A percentile compares a stretch with the other conserved stretches of the same genome.
phyloP scores from a whole-genome alignment of 345 rosid species.

The Reutealis trisperma region DNA sequence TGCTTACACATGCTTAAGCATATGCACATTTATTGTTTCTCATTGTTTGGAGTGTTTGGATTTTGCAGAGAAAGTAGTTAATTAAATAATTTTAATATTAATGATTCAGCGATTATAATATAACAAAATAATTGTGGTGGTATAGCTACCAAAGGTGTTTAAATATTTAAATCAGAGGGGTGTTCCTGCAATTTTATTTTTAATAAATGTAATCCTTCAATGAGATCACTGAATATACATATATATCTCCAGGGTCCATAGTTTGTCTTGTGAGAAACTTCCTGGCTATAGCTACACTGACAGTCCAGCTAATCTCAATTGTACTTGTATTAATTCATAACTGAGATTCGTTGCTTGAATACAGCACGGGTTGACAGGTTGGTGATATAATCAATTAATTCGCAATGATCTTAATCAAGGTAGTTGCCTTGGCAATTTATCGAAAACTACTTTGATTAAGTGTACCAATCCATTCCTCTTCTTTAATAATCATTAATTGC shows the following conservation, averaged over 20 bases:
- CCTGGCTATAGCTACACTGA: not conserved
- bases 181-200: not conserved
- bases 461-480: too few species aligned
- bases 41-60: conserved; percentile 35
- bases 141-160: too few species aligned
- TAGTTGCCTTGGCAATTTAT: not conserved
- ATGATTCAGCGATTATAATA: not conserved
- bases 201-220: not conserved
- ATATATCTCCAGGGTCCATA: not conserved
- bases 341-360: conserved; percentile 1
- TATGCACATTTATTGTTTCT: conserved; percentile 29
- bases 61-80: not conserved
- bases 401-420: conserved; percentile 2
- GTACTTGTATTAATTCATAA: not conserved
- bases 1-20: conserved; percentile 32
- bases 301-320: conserved; percentile 11
- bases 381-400: not conserved
- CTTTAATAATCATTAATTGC: too few species aligned
- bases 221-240: conserved; percentile 1
- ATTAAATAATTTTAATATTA: not conserved
- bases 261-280: not conserved
- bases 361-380: conserved; percentile 7
- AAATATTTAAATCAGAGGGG: not conserved
- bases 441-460: not conserved
- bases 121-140: not conserved